Evolutionary conservation across 305 asterid genomes (phyloP).

Genomic region (Solanum aculeatissimum): DNA sequence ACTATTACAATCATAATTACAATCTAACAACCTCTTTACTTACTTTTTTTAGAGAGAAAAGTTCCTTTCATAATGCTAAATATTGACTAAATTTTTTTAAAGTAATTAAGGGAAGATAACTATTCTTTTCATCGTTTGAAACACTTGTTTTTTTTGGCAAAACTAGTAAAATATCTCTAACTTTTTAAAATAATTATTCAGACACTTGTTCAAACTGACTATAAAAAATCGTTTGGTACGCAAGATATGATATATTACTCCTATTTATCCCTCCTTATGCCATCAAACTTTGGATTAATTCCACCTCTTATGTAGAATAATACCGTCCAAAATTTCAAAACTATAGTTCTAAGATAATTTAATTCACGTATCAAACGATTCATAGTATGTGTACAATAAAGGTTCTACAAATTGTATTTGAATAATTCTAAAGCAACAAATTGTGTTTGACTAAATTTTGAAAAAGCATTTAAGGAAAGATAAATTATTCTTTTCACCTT

Average conservation of each 20-base stretch:
- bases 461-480: background rate
- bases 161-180: background rate
- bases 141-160: background rate
- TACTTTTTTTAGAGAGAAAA: background rate
- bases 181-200: background rate
- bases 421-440: background rate
- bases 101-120: background rate
- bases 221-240: background rate
- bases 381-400: background rate
- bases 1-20: slow-evolving; percentile 14
- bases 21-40: background rate
- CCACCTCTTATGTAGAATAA: background rate
- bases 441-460: background rate
- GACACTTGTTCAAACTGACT: background rate
- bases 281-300: background rate
- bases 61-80: background rate
- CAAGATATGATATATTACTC: background rate
- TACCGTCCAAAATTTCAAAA: background rate
- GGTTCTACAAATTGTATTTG: too few species aligned
- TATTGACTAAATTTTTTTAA: background rate
- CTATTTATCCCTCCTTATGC: background rate
- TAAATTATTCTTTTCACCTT: background rate
- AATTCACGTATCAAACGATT: background rate
- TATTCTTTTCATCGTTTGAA: background rate
- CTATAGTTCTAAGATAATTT: background rate